Evolutionary conservation across 116 monocot species (phyloP), one percentile per base, ranked within the genome.

Genomic region (Iris pallida): DNA sequence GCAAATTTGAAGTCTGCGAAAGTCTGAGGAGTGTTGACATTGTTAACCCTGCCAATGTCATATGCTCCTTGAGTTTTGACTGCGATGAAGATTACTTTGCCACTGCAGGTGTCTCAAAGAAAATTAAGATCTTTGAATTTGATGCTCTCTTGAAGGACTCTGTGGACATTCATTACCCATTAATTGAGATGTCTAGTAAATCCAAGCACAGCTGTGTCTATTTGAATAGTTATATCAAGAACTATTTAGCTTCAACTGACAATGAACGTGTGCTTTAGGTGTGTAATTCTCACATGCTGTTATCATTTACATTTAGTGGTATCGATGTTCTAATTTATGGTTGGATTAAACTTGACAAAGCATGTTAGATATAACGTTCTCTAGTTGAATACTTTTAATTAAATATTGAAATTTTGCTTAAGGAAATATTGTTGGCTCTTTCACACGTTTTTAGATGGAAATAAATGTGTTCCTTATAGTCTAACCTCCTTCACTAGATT

Each of bases 21-120:
- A 69, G 76, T 67, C 8, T 97, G 56, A 92, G 87, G 67, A 92
- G 87, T 80, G 73, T 72, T 40, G 92, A 97, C 60, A 81, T 85
- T 20, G 81, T 87, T n/a, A 90, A 78, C 73, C 79, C 89, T 75
- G 80, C 87, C 70, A 97, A 97, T 80, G 93, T 97, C 62, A 88
- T 97, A 68, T 97, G 89, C 78, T 97, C 97, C 42, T 78, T 97
- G 68, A 87, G 90, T 76, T 97, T 97, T 81, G 93, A 97, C 72
- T 82, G 92, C 41, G 97, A 97, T 83, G 97, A 97, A 71, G 93
- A 97, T n/a, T 97, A 92, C 57, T 88, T 97, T 80, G 97, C 97
- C 58, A 47, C 93, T 70, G 97, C 97, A 62, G 93, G 93, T 3
- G 80, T 92, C 57, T 87, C 97, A 71, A 97, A 80, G 69, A 97